Base-by-base conservation (phyloP, 1,139 yeast species). In the Spathaspora jeffriesii region DNA sequence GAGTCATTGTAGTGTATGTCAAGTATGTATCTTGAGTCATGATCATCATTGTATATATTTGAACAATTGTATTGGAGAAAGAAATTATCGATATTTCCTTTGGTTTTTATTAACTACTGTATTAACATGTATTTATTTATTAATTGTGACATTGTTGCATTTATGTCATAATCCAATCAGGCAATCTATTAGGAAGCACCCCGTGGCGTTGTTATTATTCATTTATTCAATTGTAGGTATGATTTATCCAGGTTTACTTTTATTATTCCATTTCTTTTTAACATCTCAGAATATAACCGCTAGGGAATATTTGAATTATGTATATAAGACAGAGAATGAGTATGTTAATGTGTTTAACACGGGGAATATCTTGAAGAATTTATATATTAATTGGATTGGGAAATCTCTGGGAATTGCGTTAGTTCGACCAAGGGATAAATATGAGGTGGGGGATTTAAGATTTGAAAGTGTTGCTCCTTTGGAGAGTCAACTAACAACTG, bases 201-300 rank as follows among this genome's bases (percentile, higher is more conserved):
- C 85, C 0, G 73, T 73, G 11, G 60, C 78, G n/a, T 60, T 82
- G 27, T 62, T 84, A 34, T 64, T 85, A 25, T 69, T 72, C 8
- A 63, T 85, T 2, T 78, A 75, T 50, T 71, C 78, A 0, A 59
- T 71, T 2, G 28, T 83, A 2, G 68, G 71, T 1, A 38, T 78
- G 8, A 50, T 74, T 6, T 87, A 86, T 57, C 92, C 95, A 2
- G 46, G 72, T 1, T 54, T 82, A 34, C 63, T 88, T 15, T 58
- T 85, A 14, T 44, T 64, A 0, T 78, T 78, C 53, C 96, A 88
- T 58, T 37, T 80, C 1, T 76, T 69, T 46, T 63, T 87, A 43
- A 77, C 83, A 0, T 59, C 78, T 0, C 73, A 79, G n/a, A 85
- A 84, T 49, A 73, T 85, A 53, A 84, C 92, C 15, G 87, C 96